Conservation (phyloP, 148 eudicot species). For the Fagopyrum tataricum region DNA sequence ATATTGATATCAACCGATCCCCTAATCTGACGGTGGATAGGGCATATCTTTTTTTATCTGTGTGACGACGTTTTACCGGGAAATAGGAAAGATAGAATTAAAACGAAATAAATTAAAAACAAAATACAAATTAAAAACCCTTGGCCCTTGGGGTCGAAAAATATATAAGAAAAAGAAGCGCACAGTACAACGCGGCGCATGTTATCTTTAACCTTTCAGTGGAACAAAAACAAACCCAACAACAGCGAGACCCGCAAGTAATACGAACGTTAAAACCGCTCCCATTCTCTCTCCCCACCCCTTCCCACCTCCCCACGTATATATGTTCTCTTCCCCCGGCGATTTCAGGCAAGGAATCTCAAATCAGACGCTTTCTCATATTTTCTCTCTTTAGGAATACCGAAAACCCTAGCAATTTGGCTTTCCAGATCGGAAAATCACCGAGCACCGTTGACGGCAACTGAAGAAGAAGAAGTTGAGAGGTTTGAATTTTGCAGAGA, state of each 20-base stretch:
- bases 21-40: neutral
- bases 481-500: slow-evolving; percentile 1
- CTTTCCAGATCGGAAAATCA: neutral
- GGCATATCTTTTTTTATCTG: neutral
- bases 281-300: neutral
- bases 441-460: neutral
- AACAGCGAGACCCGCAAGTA: slow-evolving; percentile 9
- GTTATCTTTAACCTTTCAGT: neutral
- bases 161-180: neutral
- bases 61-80: slow-evolving; percentile 7
- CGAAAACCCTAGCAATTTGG: neutral
- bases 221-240: slow-evolving; percentile 4
- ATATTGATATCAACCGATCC: neutral
- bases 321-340: slow-evolving; percentile 2
- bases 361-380: slow-evolving; percentile 1
- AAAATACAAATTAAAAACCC: neutral
- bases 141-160: neutral
- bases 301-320: neutral
- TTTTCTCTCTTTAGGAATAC: neutral
- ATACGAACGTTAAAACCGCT: slow-evolving; percentile 14
- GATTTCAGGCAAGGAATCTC: neutral
- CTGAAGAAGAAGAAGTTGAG: neutral
- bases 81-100: neutral
- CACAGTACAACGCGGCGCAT: neutral
- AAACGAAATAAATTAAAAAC: neutral